Base-by-base conservation (phyloP, 1,284 basidiomycete species). In the Boletus austroedulis region DNA sequence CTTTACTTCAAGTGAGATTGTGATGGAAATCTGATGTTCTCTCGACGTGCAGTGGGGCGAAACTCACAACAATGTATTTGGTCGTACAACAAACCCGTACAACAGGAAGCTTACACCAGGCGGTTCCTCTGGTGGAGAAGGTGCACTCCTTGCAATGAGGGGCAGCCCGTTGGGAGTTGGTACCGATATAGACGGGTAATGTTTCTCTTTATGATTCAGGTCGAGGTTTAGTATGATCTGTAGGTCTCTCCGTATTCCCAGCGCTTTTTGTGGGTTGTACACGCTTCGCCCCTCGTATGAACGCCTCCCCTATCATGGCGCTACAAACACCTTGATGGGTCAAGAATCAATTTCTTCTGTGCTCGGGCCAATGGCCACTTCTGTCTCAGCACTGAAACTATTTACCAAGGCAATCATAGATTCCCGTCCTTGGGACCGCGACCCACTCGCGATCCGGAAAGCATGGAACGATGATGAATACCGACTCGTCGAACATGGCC, bases 341-440 rank as follows among this genome's bases (percentile, higher is more conserved):
- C 87, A 89, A 73, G 88, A 91, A 56, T 84, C 87, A 7, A 77
- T 92, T 29, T 77, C 78, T 2, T 90, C 87, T 2, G 87, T 92
- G 47, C 78, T 91, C 3, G 91, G 90, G 0, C 92, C 92, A 2
- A 79, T 93, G 65, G 77, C 85, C 4, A 78, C 78, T 21, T 82
- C 80, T 14, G 60, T 93, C 9, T 76, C 72, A 4, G 85, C 82
- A 2, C 65, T 92, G 52, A 86, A 86, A 63, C 63, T 80, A 2
- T 92, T 92, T 74, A 81, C 83, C 57, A 82, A 87, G 66, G 78
- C 78, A 0, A 78, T 90, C 6, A 66, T 85, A 17, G 76, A 77
- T 51, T 70, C 75, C 14, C 73, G 84, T 58, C 87, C 88, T 0
- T 93, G 91, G 91, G 65, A 79, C 21, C 77, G 74, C 52, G 92